phyloP scores from a whole-genome alignment of 352 stramenopile genomes.

The Phytopythium cucurbitacearum region DNA sequence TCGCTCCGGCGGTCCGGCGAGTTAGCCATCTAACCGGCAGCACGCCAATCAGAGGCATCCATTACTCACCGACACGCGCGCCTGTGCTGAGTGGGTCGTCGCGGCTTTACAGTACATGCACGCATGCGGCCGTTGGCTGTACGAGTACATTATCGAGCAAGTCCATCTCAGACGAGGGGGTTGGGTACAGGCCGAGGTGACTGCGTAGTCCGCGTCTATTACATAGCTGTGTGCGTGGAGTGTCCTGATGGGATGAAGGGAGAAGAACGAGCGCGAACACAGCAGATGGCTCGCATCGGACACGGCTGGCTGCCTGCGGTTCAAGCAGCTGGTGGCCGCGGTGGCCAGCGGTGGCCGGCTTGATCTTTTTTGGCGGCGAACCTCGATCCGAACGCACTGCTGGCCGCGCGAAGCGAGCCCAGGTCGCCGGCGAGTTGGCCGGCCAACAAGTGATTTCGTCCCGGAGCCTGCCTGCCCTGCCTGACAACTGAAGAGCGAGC shows the following conservation, averaged over 20 bases:
- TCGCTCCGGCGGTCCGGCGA: no score
- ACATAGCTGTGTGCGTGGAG: no score
- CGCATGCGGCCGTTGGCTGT: neutral
- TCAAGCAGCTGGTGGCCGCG: neutral
- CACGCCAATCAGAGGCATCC: no score
- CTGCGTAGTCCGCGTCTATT: no score
- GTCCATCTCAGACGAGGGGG: constrained; percentile 7
- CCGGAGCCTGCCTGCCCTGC: neutral
- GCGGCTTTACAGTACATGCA: no score
- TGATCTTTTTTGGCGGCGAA: neutral
- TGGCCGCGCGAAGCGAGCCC: neutral
- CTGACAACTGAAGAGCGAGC: neutral
- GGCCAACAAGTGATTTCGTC: neutral
- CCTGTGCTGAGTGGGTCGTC: no score
- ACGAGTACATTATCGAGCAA: neutral
- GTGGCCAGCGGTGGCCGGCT: neutral
- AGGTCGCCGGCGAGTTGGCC: constrained; percentile 4
- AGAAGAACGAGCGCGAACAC: constrained; percentile 2
- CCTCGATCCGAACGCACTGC: no score
- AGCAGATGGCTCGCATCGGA: neutral
- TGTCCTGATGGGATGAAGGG: neutral
- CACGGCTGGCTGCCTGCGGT: no score
- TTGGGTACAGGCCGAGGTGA: neutral
- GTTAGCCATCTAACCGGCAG: no score
- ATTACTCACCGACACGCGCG: no score